Evolutionary conservation across 495 filamentous ascomycete genomes (phyloP), one percentile per base, ranked within the genome.

Genomic region (Neurospora tetraspora): DNA sequence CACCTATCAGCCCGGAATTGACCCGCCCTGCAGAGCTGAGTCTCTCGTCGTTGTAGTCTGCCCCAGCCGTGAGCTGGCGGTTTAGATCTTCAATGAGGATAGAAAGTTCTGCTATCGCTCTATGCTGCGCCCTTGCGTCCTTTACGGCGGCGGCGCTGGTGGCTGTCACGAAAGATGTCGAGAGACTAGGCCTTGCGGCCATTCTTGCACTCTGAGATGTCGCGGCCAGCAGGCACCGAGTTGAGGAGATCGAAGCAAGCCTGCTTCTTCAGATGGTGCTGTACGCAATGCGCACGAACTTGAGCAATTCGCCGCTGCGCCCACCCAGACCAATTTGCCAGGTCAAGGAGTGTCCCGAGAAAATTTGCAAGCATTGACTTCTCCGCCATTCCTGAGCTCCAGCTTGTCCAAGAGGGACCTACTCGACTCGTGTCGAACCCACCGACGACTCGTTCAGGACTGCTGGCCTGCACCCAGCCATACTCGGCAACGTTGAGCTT

Each of bases 41-140:
- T 96, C 96, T 2, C 80, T 98, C n/a, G 90, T 98, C 0, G 83
- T 98, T 16, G 85, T 98, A 61, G 86, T 99, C n/a, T 90, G 87
- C 43, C 96, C 96, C 8, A 93, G 88, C 73, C 92, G 95, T 68
- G 96, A 99, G 86, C 83, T 99, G 12, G 91, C 93, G 0, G 91
- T 91, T 6, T 96, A 99, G 80, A 96, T 98, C 74, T 98, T 97
- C 81, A 92, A 34, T 16, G 53, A 65, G 7, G 53, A 27, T 27
- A 16, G 53, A 27, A 65, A 65, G 53, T 65, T 65, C 14, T 65
- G 27, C 27, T 65, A 65, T 34, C 27, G 53, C 5, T 65, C 53
- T 18, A 61, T 34, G 27, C 53, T 61, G 12, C 53, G 94, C 61
- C 94, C 96, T 36, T 96, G 93, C 76, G 94, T 96, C 39, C 84